Evolutionary conservation across 2,329 filamentous ascomycete genomes (phyloP).

Genomic region (Cercospora brassicicola): DNA sequence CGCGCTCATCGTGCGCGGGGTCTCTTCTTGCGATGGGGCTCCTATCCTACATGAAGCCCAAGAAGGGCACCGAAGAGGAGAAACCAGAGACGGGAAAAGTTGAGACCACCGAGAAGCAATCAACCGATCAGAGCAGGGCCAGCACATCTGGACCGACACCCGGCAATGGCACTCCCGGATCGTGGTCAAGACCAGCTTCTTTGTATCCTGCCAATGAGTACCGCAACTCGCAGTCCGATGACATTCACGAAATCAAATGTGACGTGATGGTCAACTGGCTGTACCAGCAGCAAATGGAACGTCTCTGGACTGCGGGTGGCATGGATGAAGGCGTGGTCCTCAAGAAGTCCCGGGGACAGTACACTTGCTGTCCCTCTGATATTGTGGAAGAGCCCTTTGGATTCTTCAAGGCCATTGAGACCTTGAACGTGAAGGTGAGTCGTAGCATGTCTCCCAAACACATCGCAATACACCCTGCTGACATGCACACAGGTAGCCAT

Average conservation of each 20-base stretch:
- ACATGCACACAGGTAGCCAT: slow-evolving; percentile 58
- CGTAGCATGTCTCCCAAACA: neutral
- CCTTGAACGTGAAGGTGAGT: slow-evolving; percentile 57
- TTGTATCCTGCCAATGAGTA: slow-evolving; percentile 40
- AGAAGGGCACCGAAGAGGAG: slow-evolving; percentile 23
- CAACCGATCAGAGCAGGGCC: slow-evolving; percentile 5
- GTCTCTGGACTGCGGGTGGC: slow-evolving; percentile 51
- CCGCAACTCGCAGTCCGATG: slow-evolving; percentile 46
- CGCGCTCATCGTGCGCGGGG: neutral
- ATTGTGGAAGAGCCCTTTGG: slow-evolving; percentile 49
- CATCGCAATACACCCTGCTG: neutral
- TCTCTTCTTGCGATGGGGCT: slow-evolving; percentile 25
- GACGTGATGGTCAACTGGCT: slow-evolving; percentile 66
- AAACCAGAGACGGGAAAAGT: slow-evolving; percentile 10
- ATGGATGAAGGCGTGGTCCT: slow-evolving; percentile 57
- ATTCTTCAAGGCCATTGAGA: slow-evolving; percentile 52
- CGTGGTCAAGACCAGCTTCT: slow-evolving; percentile 40
- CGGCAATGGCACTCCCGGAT: slow-evolving; percentile 32
- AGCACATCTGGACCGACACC: slow-evolving; percentile 23
- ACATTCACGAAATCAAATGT: slow-evolving; percentile 56
- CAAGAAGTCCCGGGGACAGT: slow-evolving; percentile 54
- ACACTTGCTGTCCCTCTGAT: slow-evolving; percentile 53
- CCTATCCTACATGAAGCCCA: slow-evolving; percentile 30
- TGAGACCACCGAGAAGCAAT: slow-evolving; percentile 25
- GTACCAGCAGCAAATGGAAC: slow-evolving; percentile 61